phyloP scores from a whole-genome alignment of 2,329 filamentous ascomycete genomes.

The Apiospora kogelbergensis region DNA sequence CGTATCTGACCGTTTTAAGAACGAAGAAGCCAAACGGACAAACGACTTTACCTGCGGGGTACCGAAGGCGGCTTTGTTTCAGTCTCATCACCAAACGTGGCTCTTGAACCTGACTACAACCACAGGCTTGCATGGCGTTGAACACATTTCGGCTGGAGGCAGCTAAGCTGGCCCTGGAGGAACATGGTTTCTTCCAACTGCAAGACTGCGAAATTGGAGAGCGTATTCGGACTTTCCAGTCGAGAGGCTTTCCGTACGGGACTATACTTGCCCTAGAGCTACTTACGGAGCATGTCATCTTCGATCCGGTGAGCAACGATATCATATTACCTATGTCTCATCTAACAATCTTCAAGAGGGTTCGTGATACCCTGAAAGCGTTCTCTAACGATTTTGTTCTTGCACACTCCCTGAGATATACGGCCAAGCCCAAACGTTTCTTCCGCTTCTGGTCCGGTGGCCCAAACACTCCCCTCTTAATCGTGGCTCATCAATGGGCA shows the following conservation, averaged over 20 bases:
- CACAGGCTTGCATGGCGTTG: not conserved
- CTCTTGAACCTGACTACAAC: not conserved
- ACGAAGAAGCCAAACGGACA: not conserved
- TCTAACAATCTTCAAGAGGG: not conserved
- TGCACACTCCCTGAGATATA: not conserved
- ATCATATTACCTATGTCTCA: not conserved
- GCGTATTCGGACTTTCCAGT: not conserved
- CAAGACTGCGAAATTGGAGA: not conserved
- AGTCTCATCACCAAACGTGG: not conserved
- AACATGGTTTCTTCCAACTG: not conserved
- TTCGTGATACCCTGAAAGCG: not conserved
- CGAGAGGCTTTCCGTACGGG: not conserved
- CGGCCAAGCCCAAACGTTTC: not conserved
- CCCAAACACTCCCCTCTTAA: not conserved
- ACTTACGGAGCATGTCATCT: not conserved
- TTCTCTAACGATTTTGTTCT: not conserved
- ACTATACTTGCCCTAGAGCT: not conserved
- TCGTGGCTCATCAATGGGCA: not conserved
- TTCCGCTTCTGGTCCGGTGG: not conserved
- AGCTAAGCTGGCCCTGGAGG: not conserved
- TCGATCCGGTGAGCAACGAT: not conserved
- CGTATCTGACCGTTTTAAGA: not conserved
- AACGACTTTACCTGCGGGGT: not conserved
- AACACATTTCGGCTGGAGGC: not conserved
- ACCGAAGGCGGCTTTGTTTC: not conserved